A percentile compares a stretch with the other conserved stretches of the same genome.
Conservation (phyloP, 2,329 filamentous ascomycete species). For the Xylaria multiplex region DNA sequence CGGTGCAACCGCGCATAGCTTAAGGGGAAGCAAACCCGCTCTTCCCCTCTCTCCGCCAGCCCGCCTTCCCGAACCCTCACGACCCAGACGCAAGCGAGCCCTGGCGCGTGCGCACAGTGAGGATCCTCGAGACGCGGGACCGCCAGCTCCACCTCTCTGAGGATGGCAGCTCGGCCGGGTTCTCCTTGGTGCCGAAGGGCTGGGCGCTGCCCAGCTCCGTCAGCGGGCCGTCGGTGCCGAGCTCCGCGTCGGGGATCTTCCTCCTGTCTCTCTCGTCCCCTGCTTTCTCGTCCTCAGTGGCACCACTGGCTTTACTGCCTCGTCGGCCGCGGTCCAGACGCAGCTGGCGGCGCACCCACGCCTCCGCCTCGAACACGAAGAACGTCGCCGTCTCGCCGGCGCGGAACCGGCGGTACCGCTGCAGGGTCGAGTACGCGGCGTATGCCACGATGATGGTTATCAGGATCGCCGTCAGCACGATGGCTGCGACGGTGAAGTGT, state of each 20-base stretch:
- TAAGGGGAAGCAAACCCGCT: no score
- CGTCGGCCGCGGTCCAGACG: no score
- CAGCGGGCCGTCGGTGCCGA: constrained; percentile 43
- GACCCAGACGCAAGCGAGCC: background rate
- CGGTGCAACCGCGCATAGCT: no score
- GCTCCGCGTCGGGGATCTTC: constrained; percentile 40
- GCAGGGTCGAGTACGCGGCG: constrained; percentile 26
- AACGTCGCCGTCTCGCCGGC: constrained; percentile 24
- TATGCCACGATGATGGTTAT: constrained; percentile 39
- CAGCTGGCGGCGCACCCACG: constrained; percentile 4
- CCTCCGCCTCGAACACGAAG: constrained; percentile 20
- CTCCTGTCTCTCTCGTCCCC: background rate
- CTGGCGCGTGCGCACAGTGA: background rate
- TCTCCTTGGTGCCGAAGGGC: constrained; percentile 41
- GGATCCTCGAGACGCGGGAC: constrained; percentile 38
- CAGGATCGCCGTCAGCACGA: constrained; percentile 40
- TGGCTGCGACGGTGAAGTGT: constrained; percentile 37
- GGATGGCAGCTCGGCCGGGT: constrained; percentile 43
- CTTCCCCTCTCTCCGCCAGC: no score
- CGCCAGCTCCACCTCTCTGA: constrained; percentile 40
- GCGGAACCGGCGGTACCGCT: constrained; percentile 41
- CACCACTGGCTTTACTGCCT: no score
- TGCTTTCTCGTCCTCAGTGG: background rate
- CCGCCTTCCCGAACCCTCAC: no score
- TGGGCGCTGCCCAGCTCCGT: constrained; percentile 39